Conservation (phyloP, 345 rosid genomes). For the Moricandia moricandioides region DNA sequence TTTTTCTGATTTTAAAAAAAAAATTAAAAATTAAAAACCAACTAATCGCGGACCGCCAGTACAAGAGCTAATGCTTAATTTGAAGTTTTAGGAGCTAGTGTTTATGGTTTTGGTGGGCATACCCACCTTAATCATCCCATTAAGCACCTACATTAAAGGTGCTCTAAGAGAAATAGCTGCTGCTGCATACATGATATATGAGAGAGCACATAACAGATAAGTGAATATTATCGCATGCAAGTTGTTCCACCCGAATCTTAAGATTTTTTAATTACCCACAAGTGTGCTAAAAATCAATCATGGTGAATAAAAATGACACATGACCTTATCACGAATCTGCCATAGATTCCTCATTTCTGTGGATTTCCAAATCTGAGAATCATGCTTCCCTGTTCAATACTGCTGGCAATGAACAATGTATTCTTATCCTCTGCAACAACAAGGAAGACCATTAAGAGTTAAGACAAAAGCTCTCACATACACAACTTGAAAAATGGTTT, state of each 20-base stretch:
- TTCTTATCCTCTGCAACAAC: slow-evolving; percentile 7
- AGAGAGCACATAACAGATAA: neutral
- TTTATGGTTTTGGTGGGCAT: too few species aligned
- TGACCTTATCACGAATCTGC: slow-evolving; percentile 29
- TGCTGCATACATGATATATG: too few species aligned
- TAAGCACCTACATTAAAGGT: too few species aligned
- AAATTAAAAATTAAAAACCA: too few species aligned
- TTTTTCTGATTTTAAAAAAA: too few species aligned
- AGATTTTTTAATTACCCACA: neutral
- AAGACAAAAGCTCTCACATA: slow-evolving; percentile 8
- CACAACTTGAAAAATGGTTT: slow-evolving; percentile 11
- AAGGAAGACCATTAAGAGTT: neutral
- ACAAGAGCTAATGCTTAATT: too few species aligned
- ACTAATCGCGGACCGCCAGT: too few species aligned
- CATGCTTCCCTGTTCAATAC: slow-evolving; percentile 5
- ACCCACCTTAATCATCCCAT: too few species aligned
- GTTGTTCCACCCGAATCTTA: slow-evolving; percentile 19
- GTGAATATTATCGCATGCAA: slow-evolving; percentile 11
- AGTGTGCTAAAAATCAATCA: slow-evolving; percentile 17
- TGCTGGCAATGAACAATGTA: slow-evolving; percentile 5
- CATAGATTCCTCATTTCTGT: slow-evolving; percentile 21
- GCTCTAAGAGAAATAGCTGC: too few species aligned
- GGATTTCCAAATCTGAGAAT: slow-evolving; percentile 32
- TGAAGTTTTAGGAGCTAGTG: too few species aligned
- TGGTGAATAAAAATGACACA: slow-evolving; percentile 25